A percentile compares a stretch with the other conserved stretches of the same genome.
Conservation (phyloP, 2,329 filamentous ascomycete genomes). For the Ilyonectria destructans region DNA sequence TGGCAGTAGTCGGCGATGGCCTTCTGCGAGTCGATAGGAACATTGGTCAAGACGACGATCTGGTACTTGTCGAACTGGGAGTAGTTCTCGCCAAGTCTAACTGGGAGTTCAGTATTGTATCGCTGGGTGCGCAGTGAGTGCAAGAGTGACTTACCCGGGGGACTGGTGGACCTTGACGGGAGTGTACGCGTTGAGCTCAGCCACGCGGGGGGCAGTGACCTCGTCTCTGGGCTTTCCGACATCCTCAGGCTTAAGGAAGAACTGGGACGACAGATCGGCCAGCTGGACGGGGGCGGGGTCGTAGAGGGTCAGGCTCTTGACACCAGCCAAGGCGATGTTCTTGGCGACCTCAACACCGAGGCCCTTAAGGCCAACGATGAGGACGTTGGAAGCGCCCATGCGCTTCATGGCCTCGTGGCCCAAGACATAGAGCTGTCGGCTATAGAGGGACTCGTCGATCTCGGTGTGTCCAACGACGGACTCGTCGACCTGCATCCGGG, state of each 20-base stretch:
- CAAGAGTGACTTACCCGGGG: conserved; percentile 60
- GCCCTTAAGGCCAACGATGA: conserved; percentile 92
- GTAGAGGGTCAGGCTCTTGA: conserved; percentile 96
- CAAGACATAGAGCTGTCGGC: conserved; percentile 80
- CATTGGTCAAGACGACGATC: conserved; percentile 91
- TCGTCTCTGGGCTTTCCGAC: conserved; percentile 92
- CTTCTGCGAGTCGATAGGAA: conserved; percentile 85
- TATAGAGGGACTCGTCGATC: conserved; percentile 83
- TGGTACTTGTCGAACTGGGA: conserved; percentile 92
- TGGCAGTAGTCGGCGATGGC: conserved; percentile 94
- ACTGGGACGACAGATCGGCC: conserved; percentile 94
- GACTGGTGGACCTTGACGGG: conserved; percentile 85
- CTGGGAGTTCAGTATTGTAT: conserved; percentile 40
- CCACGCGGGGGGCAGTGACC: conserved; percentile 89
- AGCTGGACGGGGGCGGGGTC: conserved; percentile 89
- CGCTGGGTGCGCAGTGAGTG: conserved; percentile 6
- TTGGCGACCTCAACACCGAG: conserved; percentile 98
- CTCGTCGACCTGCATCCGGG: conserved; percentile 77
- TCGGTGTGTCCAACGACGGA: conserved; percentile 70
- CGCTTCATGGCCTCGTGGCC: conserved; percentile 95
- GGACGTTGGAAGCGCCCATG: conserved; percentile 96
- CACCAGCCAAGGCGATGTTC: conserved; percentile 97
- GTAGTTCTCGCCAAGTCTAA: conserved; percentile 82
- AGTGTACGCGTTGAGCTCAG: conserved; percentile 96
- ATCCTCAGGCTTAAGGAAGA: conserved; percentile 92